Evolutionary conservation across 2,329 filamentous ascomycete genomes (phyloP).

Genomic region (Fusarium nygamai): DNA sequence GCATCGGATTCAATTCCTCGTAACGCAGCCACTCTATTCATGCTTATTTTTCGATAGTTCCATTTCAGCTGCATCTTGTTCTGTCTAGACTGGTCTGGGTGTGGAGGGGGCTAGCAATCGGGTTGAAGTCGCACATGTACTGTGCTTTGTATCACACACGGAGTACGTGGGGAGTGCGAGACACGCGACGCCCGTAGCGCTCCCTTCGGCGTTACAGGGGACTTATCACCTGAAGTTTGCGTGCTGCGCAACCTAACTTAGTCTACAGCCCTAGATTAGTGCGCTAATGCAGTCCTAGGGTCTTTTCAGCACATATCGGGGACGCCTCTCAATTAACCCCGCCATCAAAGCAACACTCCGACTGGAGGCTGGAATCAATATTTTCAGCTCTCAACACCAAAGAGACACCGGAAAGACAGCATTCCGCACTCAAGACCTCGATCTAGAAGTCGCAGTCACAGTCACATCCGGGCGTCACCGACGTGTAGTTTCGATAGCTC

Average conservation of each 20-base stretch:
- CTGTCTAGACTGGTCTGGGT: neutral
- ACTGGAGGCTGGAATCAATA: neutral
- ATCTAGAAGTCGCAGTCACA: neutral
- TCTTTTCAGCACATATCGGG: neutral
- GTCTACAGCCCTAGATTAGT: accelerated
- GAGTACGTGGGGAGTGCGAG: too few species aligned
- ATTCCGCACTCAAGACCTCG: accelerated
- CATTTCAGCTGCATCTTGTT: constrained; percentile 1
- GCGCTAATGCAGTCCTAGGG: neutral
- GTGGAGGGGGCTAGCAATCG: neutral
- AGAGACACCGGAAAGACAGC: accelerated
- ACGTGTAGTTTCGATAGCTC: neutral
- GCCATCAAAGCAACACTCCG: neutral
- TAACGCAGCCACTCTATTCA: neutral
- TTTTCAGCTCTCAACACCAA: neutral
- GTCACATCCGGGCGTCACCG: neutral
- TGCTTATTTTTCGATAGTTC: neutral
- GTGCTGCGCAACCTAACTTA: neutral
- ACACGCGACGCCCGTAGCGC: neutral
- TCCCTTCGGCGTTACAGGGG: neutral
- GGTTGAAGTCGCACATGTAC: neutral
- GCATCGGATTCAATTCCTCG: neutral
- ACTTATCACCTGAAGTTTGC: neutral
- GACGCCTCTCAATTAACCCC: neutral
- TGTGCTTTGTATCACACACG: neutral